Evolutionary conservation across 352 stramenopile species (phyloP).

Genomic region (Phytophthora sp.): DNA sequence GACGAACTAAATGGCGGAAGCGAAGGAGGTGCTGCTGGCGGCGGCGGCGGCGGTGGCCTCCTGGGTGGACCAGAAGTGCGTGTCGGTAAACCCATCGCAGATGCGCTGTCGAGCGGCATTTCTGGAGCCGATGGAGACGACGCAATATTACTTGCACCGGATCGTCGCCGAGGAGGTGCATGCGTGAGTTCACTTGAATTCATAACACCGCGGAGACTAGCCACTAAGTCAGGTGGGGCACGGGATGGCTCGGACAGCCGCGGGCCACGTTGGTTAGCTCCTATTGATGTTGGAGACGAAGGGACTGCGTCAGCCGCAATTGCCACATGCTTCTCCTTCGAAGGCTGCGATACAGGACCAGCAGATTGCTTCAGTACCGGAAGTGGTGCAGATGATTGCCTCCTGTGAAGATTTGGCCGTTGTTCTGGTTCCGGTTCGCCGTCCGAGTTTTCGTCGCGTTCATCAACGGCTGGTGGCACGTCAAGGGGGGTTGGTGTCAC

Average conservation of each 20-base stretch:
- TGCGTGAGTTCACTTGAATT: conserved; percentile 72
- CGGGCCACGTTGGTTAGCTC: conserved; percentile 2
- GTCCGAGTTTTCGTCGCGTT: conserved; percentile 18
- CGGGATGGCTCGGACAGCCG: conserved; percentile 24
- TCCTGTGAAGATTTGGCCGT: conserved; percentile 7
- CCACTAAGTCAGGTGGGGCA: conserved; percentile 57
- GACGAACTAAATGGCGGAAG: conserved; percentile 13
- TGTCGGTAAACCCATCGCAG: conserved; percentile 2
- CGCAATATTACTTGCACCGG: conserved; percentile 2
- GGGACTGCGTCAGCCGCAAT: conserved; percentile 10
- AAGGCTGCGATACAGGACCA: conserved; percentile 1
- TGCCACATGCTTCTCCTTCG: conserved; percentile 33
- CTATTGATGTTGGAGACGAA: conserved; percentile 6
- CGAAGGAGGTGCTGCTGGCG: conserved; percentile 10
- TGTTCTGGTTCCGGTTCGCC: conserved; percentile 43
- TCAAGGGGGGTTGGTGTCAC: conserved; percentile 4
- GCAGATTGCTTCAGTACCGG: conserved; percentile 17
- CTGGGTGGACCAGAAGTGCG: not conserved
- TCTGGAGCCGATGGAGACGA: conserved; percentile 16
- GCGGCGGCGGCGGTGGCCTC: conserved; percentile 18
- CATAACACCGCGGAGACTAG: conserved; percentile 70
- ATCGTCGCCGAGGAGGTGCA: conserved; percentile 36
- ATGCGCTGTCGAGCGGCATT: conserved; percentile 9
- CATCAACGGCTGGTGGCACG: conserved; percentile 25
- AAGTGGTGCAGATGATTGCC: conserved; percentile 12